These are phyloP conservation scores for Pseudonitzschia multiseries DNA, from an alignment of 108 stramenopile genomes.

Conservation along the genomic window DNA sequence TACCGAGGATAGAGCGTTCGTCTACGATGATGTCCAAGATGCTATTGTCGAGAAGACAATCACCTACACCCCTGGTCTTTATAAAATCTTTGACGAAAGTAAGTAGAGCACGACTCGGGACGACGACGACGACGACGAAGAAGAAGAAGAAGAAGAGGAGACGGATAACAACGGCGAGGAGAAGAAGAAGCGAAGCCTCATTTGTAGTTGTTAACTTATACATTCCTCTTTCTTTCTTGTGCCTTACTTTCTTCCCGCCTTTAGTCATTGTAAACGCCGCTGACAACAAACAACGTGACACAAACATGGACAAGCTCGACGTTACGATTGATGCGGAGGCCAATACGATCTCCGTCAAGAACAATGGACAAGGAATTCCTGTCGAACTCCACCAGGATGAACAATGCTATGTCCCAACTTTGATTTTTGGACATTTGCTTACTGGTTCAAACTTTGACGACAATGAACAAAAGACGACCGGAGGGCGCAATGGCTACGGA, in stretches of 20 bases:
- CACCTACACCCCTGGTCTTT: slow-evolving; percentile 95
- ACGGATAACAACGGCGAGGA: neutral
- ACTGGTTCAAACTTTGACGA: slow-evolving; percentile 99
- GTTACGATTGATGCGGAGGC: slow-evolving; percentile 69
- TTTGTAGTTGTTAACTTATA: neutral
- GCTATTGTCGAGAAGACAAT: slow-evolving; percentile 74
- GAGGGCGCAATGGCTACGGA: slow-evolving; percentile 99
- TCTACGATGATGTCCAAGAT: slow-evolving; percentile 61
- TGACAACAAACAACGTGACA: slow-evolving; percentile 99
- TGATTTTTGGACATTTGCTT: slow-evolving; percentile 97
- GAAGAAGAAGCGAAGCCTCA: neutral
- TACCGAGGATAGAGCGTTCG: slow-evolving; percentile 89
- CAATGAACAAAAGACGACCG: slow-evolving; percentile 95
- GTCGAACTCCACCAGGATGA: slow-evolving; percentile 81
- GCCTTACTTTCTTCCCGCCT: neutral
- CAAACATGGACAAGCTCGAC: slow-evolving; percentile 92
- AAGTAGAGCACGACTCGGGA: slow-evolving; percentile 11
- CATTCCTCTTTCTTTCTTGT: neutral
- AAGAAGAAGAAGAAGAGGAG: slow-evolving; percentile 1
- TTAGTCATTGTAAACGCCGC: slow-evolving; percentile 96
- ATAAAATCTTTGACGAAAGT: slow-evolving; percentile 99
- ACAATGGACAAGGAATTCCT: slow-evolving; percentile 93
- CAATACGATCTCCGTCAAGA: slow-evolving; percentile 92
- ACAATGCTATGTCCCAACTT: slow-evolving; percentile 87
- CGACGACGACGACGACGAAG: neutral